Percentiles rank a stretch among this genome's conserved stretches.
Conservation (phyloP, 1,139 yeast genomes). For the Debaryomyces coudertii region DNA sequence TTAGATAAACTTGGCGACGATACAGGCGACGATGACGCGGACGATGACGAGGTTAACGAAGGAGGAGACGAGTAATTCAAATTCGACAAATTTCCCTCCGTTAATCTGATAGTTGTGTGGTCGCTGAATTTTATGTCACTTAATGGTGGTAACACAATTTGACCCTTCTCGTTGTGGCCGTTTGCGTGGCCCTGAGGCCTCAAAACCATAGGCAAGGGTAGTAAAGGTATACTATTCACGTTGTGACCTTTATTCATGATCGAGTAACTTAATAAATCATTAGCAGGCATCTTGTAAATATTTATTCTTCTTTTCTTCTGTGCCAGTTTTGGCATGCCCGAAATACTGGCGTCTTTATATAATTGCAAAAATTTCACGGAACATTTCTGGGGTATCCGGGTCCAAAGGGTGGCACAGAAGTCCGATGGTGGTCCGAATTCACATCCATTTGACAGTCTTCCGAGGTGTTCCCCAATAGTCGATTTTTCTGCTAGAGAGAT, state of each 20-base stretch:
- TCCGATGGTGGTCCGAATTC: constrained; percentile 10
- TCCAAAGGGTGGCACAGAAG: constrained; percentile 8
- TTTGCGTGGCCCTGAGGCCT: constrained; percentile 4
- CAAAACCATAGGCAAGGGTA: constrained; percentile 10
- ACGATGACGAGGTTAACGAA: constrained; percentile 19
- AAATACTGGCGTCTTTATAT: constrained; percentile 9
- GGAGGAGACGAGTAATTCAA: constrained; percentile 15
- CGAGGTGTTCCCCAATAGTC: background rate
- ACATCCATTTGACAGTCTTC: background rate
- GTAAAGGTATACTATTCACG: constrained; percentile 14
- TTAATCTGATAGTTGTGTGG: constrained; percentile 14
- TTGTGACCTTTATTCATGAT: constrained; percentile 32
- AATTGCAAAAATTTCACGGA: constrained; percentile 11
- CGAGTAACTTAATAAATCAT: constrained; percentile 38
- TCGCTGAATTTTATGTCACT: constrained; percentile 9
- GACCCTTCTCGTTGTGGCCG: constrained; percentile 9
- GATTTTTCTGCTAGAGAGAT: background rate
- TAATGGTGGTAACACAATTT: constrained; percentile 23
- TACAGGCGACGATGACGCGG: constrained; percentile 14
- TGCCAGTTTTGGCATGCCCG: background rate
- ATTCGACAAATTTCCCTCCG: constrained; percentile 21
- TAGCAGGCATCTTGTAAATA: constrained; percentile 25
- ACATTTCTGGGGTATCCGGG: constrained; percentile 13
- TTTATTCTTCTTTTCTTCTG: background rate
- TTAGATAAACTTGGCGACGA: constrained; percentile 14